Percentiles rank a stretch among this genome's conserved stretches.
phyloP scores from a whole-genome alignment of 257 asterid species.

The Plantago elongata region DNA sequence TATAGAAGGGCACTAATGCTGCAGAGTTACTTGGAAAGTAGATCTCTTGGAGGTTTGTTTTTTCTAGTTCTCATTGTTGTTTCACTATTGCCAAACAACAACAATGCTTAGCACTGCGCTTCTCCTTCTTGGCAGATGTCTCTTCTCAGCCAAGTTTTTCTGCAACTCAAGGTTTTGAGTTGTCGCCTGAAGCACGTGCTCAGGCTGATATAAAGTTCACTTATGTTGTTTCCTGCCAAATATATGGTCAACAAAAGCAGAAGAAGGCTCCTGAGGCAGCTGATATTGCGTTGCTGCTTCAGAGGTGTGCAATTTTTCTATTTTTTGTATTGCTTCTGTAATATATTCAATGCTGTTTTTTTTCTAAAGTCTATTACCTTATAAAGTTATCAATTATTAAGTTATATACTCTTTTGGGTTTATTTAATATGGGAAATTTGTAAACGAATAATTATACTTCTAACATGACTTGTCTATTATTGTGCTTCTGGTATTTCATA shows the following conservation, averaged over 20 bases:
- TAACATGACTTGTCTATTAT: too few relatives aligned
- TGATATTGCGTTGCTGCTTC: constrained; percentile 85
- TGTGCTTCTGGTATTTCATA: too few relatives aligned
- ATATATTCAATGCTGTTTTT: not conserved
- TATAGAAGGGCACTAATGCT: constrained; percentile 96
- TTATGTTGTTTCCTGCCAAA: constrained; percentile 94
- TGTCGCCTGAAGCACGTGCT: constrained; percentile 89
- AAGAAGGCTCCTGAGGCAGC: constrained; percentile 92
- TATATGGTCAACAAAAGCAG: constrained; percentile 97
- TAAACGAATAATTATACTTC: too few relatives aligned
- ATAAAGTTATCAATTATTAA: too few relatives aligned
- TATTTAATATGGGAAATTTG: too few relatives aligned
- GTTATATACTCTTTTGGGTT: too few relatives aligned
- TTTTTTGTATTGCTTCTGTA: not conserved
- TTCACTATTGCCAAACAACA: constrained; percentile 11
- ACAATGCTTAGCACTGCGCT: constrained; percentile 21
- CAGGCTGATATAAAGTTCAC: constrained; percentile 96
- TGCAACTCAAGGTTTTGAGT: constrained; percentile 67
- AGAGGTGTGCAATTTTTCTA: constrained; percentile 42
- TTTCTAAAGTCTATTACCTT: too few relatives aligned
- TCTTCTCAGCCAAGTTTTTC: constrained; percentile 45
- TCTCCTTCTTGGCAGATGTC: constrained; percentile 44
- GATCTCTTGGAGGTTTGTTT: constrained; percentile 67
- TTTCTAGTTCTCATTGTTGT: constrained; percentile 11
- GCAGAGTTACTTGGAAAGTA: constrained; percentile 83